Percentiles rank a stretch among this genome's conserved stretches.
These are phyloP conservation scores for Cyclotella distinguenda DNA, from an alignment of 108 stramenopile genomes.

Conservation along the genomic window DNA sequence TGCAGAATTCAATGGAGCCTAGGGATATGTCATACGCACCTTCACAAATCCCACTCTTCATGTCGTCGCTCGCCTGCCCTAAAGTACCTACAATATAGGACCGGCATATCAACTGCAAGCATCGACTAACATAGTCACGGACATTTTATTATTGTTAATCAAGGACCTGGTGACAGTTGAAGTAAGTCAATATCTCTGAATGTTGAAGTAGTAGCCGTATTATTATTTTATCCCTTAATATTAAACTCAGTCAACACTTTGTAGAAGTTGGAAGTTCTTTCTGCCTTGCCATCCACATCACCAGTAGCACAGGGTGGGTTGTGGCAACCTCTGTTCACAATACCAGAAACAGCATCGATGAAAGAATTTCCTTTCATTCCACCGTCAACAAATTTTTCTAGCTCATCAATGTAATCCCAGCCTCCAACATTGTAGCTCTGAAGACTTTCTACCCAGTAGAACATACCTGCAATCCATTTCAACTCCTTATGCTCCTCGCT, in stretches of 20 bases:
- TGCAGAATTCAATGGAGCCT: too few species aligned
- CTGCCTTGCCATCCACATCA: constrained; percentile 15
- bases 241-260: constrained; percentile 18
- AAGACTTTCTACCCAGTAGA: constrained; percentile 34
- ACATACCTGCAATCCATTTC: constrained; percentile 49
- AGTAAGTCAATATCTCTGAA: too few species aligned
- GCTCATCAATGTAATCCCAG: constrained; percentile 22
- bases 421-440: constrained; percentile 35
- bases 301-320: constrained; percentile 22
- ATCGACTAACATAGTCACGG: too few species aligned
- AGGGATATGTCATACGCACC: too few species aligned
- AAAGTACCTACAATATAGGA: too few species aligned
- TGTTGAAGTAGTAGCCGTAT: too few species aligned
- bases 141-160: too few species aligned
- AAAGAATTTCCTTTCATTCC: constrained; percentile 23
- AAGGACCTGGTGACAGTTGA: too few species aligned
- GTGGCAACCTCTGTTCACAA: constrained; percentile 25
- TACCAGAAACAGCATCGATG: constrained; percentile 26
- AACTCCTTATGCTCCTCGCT: constrained; percentile 34
- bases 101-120: too few species aligned
- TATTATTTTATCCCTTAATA: too few species aligned
- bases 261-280: constrained; percentile 11
- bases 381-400: constrained; percentile 23
- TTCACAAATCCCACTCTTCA: too few species aligned
- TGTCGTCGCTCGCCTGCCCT: too few species aligned